phyloP scores from a whole-genome alignment of 768 basidiomycete genomes.

The Pilatotrama ljubarskyi region DNA sequence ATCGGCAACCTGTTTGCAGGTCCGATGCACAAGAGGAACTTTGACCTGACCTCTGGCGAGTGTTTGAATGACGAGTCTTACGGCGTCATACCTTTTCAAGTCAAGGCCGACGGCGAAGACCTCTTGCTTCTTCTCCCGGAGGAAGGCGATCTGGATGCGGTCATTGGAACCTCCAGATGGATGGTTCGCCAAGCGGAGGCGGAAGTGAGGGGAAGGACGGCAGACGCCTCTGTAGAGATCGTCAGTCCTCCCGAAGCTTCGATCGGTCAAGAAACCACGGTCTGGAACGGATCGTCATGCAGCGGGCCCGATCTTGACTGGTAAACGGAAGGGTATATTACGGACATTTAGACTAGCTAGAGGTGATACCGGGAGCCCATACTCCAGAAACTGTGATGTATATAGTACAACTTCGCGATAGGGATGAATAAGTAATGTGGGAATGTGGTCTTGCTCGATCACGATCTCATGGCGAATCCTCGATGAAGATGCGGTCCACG shows the following conservation, averaged over 20 bases:
- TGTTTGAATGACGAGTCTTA: conserved; percentile 63
- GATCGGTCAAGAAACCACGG: neutral
- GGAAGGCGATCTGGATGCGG: conserved; percentile 50
- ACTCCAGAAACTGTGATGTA: conserved; percentile 7
- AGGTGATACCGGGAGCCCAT: neutral
- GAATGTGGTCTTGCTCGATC: neutral
- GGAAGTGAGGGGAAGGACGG: conserved; percentile 35
- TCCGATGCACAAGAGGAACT: conserved; percentile 71
- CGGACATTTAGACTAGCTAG: conserved; percentile 1
- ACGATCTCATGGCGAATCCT: conserved; percentile 44
- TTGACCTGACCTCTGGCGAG: conserved; percentile 51
- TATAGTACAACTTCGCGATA: conserved; percentile 14
- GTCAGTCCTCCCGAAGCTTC: conserved; percentile 25
- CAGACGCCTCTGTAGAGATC: conserved; percentile 35
- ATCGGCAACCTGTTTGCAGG: conserved; percentile 33
- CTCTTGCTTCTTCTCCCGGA: conserved; percentile 57
- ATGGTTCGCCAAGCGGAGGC: conserved; percentile 55
- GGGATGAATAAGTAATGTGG: conserved; percentile 10
- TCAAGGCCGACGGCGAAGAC: conserved; percentile 43
- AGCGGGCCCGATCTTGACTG: conserved; percentile 23
- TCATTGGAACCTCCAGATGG: conserved; percentile 68
- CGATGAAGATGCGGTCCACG: conserved; percentile 83
- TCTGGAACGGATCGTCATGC: conserved; percentile 11
- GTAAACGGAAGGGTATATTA: conserved; percentile 13
- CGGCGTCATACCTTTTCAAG: conserved; percentile 62